These are phyloP conservation scores for Gentiana straminea DNA, from an alignment of 257 asterid species.

Conservation along the genomic window DNA sequence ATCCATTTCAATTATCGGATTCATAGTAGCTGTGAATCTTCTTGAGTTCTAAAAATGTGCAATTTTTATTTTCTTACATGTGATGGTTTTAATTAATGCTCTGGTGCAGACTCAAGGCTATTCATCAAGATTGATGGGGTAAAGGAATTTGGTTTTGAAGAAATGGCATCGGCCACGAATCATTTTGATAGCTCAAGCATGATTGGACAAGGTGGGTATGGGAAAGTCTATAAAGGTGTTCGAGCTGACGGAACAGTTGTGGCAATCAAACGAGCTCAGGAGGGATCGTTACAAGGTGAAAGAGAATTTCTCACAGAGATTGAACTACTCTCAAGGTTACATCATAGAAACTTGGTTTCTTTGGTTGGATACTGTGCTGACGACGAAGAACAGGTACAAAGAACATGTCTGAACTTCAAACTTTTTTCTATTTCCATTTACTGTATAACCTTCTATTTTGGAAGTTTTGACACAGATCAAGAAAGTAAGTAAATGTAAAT, in stretches of 20 bases:
- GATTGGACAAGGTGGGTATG: conserved; percentile 95
- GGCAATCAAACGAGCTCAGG: conserved; percentile 92
- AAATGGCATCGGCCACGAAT: conserved; percentile 65
- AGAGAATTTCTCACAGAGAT: conserved; percentile 94
- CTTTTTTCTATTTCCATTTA: background rate
- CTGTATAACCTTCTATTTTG: too few species aligned
- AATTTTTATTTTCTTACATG: background rate
- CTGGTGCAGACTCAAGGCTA: conserved; percentile 54
- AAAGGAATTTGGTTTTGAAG: conserved; percentile 58
- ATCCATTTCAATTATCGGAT: too few species aligned
- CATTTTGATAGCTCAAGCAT: conserved; percentile 43
- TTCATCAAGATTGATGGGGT: conserved; percentile 80
- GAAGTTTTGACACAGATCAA: too few species aligned
- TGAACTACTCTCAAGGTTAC: conserved; percentile 77
- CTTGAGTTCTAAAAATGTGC: too few species aligned
- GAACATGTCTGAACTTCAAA: background rate
- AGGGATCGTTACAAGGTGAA: conserved; percentile 92
- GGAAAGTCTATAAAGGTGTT: conserved; percentile 79
- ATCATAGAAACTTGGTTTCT: conserved; percentile 84
- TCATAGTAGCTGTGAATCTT: too few species aligned
- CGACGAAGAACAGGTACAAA: conserved; percentile 88
- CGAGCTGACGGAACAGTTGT: conserved; percentile 69
- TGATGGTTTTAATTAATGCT: conserved; percentile 2
- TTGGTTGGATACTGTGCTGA: conserved; percentile 91
- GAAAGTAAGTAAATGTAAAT: too few species aligned